Conservation (phyloP, 768 basidiomycete genomes). For the Russula earlei region DNA sequence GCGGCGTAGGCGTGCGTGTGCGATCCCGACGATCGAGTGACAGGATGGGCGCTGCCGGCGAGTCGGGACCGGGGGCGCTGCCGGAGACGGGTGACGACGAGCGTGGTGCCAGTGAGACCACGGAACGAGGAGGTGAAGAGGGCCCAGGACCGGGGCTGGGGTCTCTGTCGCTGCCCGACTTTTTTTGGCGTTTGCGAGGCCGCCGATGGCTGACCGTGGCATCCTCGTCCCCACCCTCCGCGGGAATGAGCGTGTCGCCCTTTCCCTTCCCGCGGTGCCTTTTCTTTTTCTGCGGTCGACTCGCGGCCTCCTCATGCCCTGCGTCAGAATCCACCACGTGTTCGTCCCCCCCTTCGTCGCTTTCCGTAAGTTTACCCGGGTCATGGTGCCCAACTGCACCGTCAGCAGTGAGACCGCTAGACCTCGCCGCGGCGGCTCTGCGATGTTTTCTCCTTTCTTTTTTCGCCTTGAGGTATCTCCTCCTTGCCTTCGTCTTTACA, state of each 20-base stretch:
- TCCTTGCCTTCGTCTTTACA: slow-evolving; percentile 59
- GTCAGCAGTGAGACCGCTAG: slow-evolving; percentile 16
- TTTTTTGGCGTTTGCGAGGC: slow-evolving; percentile 36
- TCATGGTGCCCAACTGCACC: slow-evolving; percentile 21
- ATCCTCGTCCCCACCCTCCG: neutral
- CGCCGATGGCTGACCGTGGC: slow-evolving; percentile 21
- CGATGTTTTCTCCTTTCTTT: slow-evolving; percentile 51
- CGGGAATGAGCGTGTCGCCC: neutral
- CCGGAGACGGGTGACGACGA: neutral
- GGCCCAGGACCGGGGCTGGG: neutral
- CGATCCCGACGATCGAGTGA: neutral
- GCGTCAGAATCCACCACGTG: neutral
- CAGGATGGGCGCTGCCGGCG: too few species aligned
- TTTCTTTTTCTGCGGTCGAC: neutral
- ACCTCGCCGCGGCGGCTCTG: slow-evolving; percentile 26
- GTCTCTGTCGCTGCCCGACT: neutral
- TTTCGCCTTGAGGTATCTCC: slow-evolving; percentile 66
- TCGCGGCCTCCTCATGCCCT: neutral
- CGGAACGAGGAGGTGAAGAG: neutral
- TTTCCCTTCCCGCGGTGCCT: neutral
- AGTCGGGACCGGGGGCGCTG: slow-evolving; percentile 1
- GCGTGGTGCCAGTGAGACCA: neutral
- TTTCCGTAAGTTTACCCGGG: slow-evolving; percentile 9
- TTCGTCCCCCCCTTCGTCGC: neutral
- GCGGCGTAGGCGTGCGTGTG: slow-evolving; percentile 21